phyloP scores from a whole-genome alignment of 2,329 filamentous ascomycete species.

The Coniochaeta sp. region DNA sequence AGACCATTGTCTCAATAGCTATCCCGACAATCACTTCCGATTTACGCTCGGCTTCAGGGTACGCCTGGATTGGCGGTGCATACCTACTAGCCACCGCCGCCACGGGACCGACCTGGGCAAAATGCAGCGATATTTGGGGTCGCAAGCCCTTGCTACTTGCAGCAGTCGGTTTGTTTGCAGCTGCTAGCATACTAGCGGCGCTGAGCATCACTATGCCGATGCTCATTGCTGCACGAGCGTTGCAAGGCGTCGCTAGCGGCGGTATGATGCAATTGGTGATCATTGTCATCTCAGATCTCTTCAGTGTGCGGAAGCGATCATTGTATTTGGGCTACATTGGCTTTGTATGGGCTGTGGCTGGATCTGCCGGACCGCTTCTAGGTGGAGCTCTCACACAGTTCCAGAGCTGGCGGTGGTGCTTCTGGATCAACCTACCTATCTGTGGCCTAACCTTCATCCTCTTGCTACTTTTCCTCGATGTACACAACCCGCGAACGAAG shows the following conservation, averaged over 20 bases:
- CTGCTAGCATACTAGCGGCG: slow-evolving; percentile 41
- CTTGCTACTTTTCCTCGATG: slow-evolving; percentile 53
- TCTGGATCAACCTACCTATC: slow-evolving; percentile 36
- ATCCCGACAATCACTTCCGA: slow-evolving; percentile 52
- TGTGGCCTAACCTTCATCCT: slow-evolving; percentile 47
- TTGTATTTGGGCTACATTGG: slow-evolving; percentile 57
- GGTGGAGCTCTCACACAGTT: slow-evolving; percentile 59
- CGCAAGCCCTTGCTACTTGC: slow-evolving; percentile 43
- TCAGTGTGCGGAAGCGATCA: slow-evolving; percentile 34
- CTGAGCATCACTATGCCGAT: slow-evolving; percentile 34
- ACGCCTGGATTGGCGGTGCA: slow-evolving; percentile 70
- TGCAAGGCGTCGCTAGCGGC: slow-evolving; percentile 45
- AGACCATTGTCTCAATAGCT: slow-evolving; percentile 53
- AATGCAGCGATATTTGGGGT: slow-evolving; percentile 50
- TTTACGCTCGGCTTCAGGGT: slow-evolving; percentile 55
- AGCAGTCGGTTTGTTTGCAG: slow-evolving; percentile 41
- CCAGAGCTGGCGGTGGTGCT: slow-evolving; percentile 53
- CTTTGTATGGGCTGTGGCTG: slow-evolving; percentile 59
- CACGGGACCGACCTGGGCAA: slow-evolving; percentile 61
- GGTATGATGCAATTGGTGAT: slow-evolving; percentile 45
- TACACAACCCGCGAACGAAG: slow-evolving; percentile 58
- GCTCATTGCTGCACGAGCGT: slow-evolving; percentile 37
- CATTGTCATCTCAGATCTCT: slow-evolving; percentile 45
- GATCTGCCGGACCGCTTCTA: slow-evolving; percentile 48
- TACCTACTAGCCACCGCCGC: slow-evolving; percentile 67